Conservation (phyloP, 176 grass and related monocot genomes). For the Aegilops sharonensis region DNA sequence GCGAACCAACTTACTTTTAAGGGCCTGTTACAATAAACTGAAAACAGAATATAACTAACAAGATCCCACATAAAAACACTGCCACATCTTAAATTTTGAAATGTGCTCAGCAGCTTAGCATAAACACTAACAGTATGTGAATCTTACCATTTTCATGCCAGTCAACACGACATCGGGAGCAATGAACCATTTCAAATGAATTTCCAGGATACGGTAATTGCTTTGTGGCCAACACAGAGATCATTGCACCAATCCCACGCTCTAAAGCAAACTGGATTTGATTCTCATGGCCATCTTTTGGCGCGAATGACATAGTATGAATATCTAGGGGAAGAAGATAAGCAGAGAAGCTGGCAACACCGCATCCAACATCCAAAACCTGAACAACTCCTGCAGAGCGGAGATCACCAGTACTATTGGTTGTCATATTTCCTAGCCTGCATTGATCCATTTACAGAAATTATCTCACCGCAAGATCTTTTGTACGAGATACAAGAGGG, state of each 20-base stretch:
- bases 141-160: conserved; percentile 94
- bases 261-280: conserved; percentile 97
- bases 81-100: background rate
- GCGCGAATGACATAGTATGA: conserved; percentile 94
- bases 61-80: background rate
- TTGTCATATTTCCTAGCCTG: conserved; percentile 95
- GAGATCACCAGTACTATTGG: conserved; percentile 81
- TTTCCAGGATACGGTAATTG: conserved; percentile 77
- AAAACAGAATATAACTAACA: conserved; percentile 8
- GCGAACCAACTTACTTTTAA: conserved; percentile 2
- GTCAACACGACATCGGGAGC: conserved; percentile 93
- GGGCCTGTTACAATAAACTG: background rate
- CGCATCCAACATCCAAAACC: conserved; percentile 89
- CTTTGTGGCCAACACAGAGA: conserved; percentile 88
- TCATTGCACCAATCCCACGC: conserved; percentile 90
- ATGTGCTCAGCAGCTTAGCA: background rate
- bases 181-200: conserved; percentile 99
- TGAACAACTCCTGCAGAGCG: conserved; percentile 80
- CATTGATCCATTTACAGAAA: conserved; percentile 28
- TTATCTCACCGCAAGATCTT: background rate
- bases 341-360: conserved; percentile 93
- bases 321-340: conserved; percentile 84
- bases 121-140: background rate
- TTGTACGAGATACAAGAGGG: conserved; percentile 15
- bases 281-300: conserved; percentile 97